These are phyloP conservation scores for Persicaria maculosa DNA, from an alignment of 148 eudicot genomes.

Conservation along the genomic window DNA sequence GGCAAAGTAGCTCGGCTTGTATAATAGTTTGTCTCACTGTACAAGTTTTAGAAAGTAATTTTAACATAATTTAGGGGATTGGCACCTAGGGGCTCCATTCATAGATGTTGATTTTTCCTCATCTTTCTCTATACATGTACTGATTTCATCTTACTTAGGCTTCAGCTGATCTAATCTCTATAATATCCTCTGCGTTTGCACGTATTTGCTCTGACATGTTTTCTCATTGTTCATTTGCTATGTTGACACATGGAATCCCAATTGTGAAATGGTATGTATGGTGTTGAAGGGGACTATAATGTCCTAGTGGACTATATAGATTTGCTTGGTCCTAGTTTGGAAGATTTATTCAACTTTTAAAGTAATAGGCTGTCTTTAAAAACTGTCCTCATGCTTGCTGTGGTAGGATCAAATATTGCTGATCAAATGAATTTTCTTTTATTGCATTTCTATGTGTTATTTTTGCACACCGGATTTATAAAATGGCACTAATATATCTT, in stretches of 20 bases:
- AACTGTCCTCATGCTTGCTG: constrained; percentile 98
- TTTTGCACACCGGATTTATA: too few relatives aligned
- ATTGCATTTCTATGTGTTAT: too few relatives aligned
- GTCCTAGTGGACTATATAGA: constrained; percentile 96
- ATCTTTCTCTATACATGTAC: too few relatives aligned
- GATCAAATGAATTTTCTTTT: too few relatives aligned
- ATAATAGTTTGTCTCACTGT: constrained; percentile 9
- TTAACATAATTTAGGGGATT: too few relatives aligned
- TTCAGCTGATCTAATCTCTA: background rate
- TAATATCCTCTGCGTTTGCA: too few relatives aligned
- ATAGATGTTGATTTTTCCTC: too few relatives aligned
- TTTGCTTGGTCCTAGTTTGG: constrained; percentile 92
- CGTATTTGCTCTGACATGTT: constrained; percentile 11
- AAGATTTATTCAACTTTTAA: constrained; percentile 91
- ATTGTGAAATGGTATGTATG: constrained; percentile 83
- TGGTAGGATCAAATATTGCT: constrained; percentile 34
- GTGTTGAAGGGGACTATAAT: constrained; percentile 97
- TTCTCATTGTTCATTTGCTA: constrained; percentile 2
- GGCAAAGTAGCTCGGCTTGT: constrained; percentile 6
- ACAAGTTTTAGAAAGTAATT: constrained; percentile 10
- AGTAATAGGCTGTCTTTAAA: constrained; percentile 87
- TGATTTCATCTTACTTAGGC: constrained; percentile 7
- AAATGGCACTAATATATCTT: too few relatives aligned
- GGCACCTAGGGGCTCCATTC: too few relatives aligned
- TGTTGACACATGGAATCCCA: constrained; percentile 81